Conservation (phyloP, 768 basidiomycete species). For the Clavaria fumosa region DNA sequence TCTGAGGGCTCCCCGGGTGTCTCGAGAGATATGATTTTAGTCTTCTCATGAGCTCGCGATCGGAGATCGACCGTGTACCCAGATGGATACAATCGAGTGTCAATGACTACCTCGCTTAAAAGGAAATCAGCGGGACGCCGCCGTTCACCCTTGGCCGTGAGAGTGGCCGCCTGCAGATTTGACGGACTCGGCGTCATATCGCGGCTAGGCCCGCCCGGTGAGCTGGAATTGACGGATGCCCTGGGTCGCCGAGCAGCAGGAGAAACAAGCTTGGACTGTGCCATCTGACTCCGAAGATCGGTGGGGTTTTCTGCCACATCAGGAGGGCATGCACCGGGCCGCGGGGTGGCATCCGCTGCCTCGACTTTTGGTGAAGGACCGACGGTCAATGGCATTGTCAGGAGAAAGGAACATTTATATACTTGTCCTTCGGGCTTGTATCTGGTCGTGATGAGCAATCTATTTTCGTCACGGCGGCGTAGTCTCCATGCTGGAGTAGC, state of each 20-base stretch:
- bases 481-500: conserved; percentile 42
- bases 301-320: no score
- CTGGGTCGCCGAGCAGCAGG: no score
- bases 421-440: conserved; percentile 35
- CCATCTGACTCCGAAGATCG: no score
- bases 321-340: no score
- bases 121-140: conserved; percentile 51
- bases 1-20: neutral
- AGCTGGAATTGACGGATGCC: no score
- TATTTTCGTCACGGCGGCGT: conserved; percentile 39
- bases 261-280: no score
- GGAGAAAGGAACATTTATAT: conserved; percentile 36
- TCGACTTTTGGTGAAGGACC: conserved; percentile 7
- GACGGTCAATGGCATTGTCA: conserved; percentile 20
- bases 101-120: conserved; percentile 65
- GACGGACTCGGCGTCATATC: neutral
- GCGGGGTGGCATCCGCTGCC: conserved; percentile 25
- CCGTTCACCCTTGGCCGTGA: conserved; percentile 47
- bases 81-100: conserved; percentile 63
- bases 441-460: conserved; percentile 38
- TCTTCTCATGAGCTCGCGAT: conserved; percentile 24
- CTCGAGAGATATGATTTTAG: conserved; percentile 1
- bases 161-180: conserved; percentile 28
- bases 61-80: conserved; percentile 47
- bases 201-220: neutral